Evolutionary conservation across 257 asterid genomes (phyloP), one percentile per base, ranked within the genome.

Genomic region (Rubia yunnanensis): DNA sequence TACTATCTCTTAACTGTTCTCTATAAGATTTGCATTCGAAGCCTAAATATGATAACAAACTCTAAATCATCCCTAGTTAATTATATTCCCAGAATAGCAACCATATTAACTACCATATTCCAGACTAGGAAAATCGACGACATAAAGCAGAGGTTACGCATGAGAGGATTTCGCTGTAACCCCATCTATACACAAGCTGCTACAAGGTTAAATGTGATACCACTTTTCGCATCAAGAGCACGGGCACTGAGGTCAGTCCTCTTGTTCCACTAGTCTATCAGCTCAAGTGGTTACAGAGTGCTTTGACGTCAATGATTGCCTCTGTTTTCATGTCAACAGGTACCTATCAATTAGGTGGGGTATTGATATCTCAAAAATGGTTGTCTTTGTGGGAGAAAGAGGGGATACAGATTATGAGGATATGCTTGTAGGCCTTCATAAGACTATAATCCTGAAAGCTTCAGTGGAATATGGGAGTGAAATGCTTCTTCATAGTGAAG

Each of bases 121-220:
- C 81, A 85, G 91, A 63, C 67, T 64, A 76, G 62, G 73, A 83
- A 75, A 69, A 74, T 77, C n/a, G 83, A 85, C 66, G 88, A 81
- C 61, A 77, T 87, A 44, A 70, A 80, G 62, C 88, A 79, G 81
- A 81, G 79, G 75, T 69, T 84, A 64, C 80, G 95, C 55, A 84
- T 87, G 95, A 84, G 91, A 82, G 92, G 89, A 72, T 75, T 87
- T 54, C 76, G 88, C 53, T 83, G 92, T 79, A 80, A 77, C 72
- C 73, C 75, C 59, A 82, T 85, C 60, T 85, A 79, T 56, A 79
- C 87, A 46, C 86, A 79, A 71, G 83, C 84, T 65, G 81, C 79
- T 64, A 63, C 84, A 54, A 78, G 86, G 74, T 66, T 87, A 68
- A 87, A 78, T 38, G 86, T 81, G 66, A 54, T 83, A 44, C 89